These are phyloP conservation scores for Trichomonas vaginalis DNA, from an alignment of 208 protist species.

Conservation along the genomic window DNA sequence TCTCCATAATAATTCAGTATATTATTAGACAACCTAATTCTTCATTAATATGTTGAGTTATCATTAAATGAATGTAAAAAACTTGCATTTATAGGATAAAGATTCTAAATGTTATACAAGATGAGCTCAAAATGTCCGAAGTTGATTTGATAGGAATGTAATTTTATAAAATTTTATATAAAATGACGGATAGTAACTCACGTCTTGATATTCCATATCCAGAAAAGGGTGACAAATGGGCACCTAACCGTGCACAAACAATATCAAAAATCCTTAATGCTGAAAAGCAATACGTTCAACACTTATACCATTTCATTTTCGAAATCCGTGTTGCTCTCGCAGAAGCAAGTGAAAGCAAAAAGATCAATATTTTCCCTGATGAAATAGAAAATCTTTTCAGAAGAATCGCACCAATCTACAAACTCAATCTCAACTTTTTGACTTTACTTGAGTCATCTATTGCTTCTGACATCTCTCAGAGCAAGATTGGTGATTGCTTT, in stretches of 20 bases:
- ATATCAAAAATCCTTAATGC: background rate
- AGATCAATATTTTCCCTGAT: background rate
- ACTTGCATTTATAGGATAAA: no score
- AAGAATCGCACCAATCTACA: background rate
- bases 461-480: background rate
- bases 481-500: background rate
- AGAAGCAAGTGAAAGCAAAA: background rate
- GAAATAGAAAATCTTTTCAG: background rate
- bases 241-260: background rate
- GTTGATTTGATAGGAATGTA: no score
- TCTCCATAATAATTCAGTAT: no score
- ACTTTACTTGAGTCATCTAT: background rate
- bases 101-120: no score
- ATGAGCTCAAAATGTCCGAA: no score
- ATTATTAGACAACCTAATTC: no score
- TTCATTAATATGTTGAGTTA: no score
- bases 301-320: constrained; percentile 11
- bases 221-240: background rate
- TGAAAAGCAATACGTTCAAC: constrained; percentile 8
- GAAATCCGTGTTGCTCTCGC: background rate
- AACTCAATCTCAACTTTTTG: background rate
- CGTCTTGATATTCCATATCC: background rate
- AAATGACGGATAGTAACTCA: background rate
- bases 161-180: background rate
- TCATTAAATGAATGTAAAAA: no score